Evolutionary conservation across 768 basidiomycete genomes (phyloP), one percentile per base, ranked within the genome.

Genomic region (Boletus subparvulus): DNA sequence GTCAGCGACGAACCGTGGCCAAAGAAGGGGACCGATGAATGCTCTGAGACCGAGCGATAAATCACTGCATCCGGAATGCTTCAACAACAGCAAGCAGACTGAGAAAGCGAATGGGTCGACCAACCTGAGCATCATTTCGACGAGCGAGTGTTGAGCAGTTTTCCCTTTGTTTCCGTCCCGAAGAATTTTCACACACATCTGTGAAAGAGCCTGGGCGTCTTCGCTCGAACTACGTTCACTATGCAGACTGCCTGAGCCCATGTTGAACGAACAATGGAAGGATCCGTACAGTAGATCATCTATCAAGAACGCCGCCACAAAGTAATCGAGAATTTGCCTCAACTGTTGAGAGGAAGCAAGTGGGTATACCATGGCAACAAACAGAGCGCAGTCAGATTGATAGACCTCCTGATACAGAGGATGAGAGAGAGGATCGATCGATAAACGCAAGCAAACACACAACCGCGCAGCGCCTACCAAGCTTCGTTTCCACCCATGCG

Each of bases 61-160:
- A 33, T 58, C 50, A 8, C 62, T 61, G 19, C 19, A 42, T 43
- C 13, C 33, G 17, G 52, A 8, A 50, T 7, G 24, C 11, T 21
- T 35, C 32, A 48, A 10, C 35, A 17, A 4, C 16, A 12, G 13
- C 37, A 30, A 39, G 7, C 44, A 28, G 28, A 7, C 28, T 28
- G 28, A 21, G 28, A 28, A 28, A 40, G 35, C 13, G 14, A 35
- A 11, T 19, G 30, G n/a, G 14, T 24, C 14, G 12, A 56, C 58
- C 21, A n/a, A 64, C 63, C 39, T 52, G 46, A 45, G 37, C 57
- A 64, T 56, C 16, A 53, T 40, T 33, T 54, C 47, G 26, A 21
- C 21, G 21, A 21, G 26, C 12, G 35, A 26, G 16, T 48, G 47
- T 24, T 24, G 47, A 17, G 26, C 11, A 1, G 4, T 11, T 26